phyloP scores from a whole-genome alignment of 2,329 filamentous ascomycete species.

The Eutypa lata region DNA sequence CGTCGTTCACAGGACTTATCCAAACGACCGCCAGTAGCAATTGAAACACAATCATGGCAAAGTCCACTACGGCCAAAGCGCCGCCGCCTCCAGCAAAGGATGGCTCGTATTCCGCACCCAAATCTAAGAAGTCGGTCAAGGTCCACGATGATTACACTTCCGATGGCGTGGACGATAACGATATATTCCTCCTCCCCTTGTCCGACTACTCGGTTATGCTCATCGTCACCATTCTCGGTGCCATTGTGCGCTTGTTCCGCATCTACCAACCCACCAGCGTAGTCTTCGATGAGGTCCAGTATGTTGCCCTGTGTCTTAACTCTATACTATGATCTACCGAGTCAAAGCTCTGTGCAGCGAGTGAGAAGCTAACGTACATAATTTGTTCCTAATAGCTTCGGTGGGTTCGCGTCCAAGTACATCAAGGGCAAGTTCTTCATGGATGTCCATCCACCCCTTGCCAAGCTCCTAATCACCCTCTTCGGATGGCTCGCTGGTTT shows the following conservation, averaged over 20 bases:
- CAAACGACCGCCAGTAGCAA: too few species aligned
- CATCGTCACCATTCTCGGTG: slow-evolving; percentile 69
- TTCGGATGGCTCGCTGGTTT: slow-evolving; percentile 95
- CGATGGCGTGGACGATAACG: slow-evolving; percentile 80
- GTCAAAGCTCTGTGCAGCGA: neutral
- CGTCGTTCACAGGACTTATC: neutral
- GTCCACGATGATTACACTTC: slow-evolving; percentile 62
- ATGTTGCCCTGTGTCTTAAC: slow-evolving; percentile 40
- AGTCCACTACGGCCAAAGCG: slow-evolving; percentile 33
- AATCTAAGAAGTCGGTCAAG: slow-evolving; percentile 28
- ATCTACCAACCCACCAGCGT: slow-evolving; percentile 96
- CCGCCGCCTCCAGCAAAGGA: slow-evolving; percentile 34
- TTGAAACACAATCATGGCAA: slow-evolving; percentile 32
- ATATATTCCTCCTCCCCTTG: slow-evolving; percentile 81
- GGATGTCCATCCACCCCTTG: slow-evolving; percentile 98
- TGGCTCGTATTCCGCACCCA: slow-evolving; percentile 22
- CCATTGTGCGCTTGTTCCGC: slow-evolving; percentile 82
- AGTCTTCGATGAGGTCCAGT: slow-evolving; percentile 99
- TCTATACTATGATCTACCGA: neutral
- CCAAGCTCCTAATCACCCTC: slow-evolving; percentile 93
- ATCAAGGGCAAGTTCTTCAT: slow-evolving; percentile 99
- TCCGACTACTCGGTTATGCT: slow-evolving; percentile 80
- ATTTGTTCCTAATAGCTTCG: slow-evolving; percentile 64
- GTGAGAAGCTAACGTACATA: slow-evolving; percentile 7
- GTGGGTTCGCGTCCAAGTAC: slow-evolving; percentile 97